Percentiles rank a stretch among this genome's conserved stretches.
Conservation (phyloP, 345 rosid species). For the Citrus trifoliata region DNA sequence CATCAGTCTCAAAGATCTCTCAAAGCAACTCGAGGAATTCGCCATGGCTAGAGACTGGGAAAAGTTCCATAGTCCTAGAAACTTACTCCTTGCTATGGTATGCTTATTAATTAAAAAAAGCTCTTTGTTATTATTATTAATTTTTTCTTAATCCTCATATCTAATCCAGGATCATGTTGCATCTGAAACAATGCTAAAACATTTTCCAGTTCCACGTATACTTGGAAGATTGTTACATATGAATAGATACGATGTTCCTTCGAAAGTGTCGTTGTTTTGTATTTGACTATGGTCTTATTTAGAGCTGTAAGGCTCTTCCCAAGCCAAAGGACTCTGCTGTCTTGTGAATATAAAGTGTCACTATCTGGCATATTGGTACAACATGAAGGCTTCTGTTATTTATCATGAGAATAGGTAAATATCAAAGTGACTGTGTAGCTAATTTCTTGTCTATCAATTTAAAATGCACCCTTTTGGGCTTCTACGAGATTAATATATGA, state of each 20-base stretch:
- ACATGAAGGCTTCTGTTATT: background rate
- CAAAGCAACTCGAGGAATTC: conserved; percentile 39
- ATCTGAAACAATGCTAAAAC: background rate
- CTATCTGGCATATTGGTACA: background rate
- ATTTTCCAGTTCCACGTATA: background rate
- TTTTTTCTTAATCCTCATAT: background rate
- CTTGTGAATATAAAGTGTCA: background rate
- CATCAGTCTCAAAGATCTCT: conserved; percentile 44
- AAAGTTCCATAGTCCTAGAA: conserved; percentile 43
- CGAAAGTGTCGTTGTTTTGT: background rate
- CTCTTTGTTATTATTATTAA: background rate
- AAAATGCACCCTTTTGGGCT: background rate
- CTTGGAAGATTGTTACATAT: no score
- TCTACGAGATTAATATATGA: background rate
- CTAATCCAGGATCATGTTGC: background rate
- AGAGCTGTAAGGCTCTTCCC: background rate
- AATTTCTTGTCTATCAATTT: background rate
- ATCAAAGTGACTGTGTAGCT: background rate
- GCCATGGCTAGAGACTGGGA: conserved; percentile 49
- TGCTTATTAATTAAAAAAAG: background rate
- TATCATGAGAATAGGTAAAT: background rate
- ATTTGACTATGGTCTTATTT: background rate
- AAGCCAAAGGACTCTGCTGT: background rate
- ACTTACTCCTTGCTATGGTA: conserved; percentile 57
- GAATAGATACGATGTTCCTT: no score